phyloP scores from a whole-genome alignment of 768 basidiomycete species.

The Pulveroboletus sp. region DNA sequence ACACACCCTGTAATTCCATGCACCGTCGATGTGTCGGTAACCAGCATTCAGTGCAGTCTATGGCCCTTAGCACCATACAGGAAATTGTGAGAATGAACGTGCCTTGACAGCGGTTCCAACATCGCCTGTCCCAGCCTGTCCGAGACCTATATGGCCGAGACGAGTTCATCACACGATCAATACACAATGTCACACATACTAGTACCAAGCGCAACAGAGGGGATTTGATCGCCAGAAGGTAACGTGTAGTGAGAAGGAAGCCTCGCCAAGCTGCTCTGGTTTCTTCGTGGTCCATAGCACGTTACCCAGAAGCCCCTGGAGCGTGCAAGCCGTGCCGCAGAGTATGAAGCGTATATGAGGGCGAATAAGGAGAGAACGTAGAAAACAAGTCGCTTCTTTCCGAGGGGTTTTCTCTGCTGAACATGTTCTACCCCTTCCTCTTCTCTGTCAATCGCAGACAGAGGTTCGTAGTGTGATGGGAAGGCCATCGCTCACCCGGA shows the following conservation, averaged over 20 bases:
- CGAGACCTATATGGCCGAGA: slow-evolving; percentile 44
- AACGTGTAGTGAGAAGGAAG: slow-evolving; percentile 51
- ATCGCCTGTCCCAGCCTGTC: slow-evolving; percentile 53
- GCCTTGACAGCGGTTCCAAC: slow-evolving; percentile 69
- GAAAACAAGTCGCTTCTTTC: slow-evolving; percentile 25
- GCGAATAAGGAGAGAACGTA: slow-evolving; percentile 15
- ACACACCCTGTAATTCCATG: slow-evolving; percentile 63
- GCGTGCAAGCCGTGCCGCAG: slow-evolving; percentile 18
- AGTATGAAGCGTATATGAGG: slow-evolving; percentile 23
- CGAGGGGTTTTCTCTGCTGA: not conserved
- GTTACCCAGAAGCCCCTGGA: slow-evolving; percentile 18
- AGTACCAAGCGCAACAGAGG: slow-evolving; percentile 61
- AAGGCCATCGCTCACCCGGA: slow-evolving; percentile 21
- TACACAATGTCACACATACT: not conserved
- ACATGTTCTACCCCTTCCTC: slow-evolving; percentile 2
- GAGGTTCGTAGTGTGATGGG: slow-evolving; percentile 24
- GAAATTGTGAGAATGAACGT: not conserved
- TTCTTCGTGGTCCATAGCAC: slow-evolving; percentile 20
- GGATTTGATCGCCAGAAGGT: slow-evolving; percentile 66
- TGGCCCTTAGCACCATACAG: not conserved
- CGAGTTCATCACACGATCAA: slow-evolving; percentile 4
- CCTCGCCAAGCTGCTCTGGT: slow-evolving; percentile 17
- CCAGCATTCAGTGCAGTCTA: slow-evolving; percentile 58
- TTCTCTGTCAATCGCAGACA: slow-evolving; percentile 19
- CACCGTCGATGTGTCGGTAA: slow-evolving; percentile 71